A percentile compares a stretch with the other conserved stretches of the same genome.
phyloP scores from a whole-genome alignment of 176 grass and related monocot species.

The Carex parvula region DNA sequence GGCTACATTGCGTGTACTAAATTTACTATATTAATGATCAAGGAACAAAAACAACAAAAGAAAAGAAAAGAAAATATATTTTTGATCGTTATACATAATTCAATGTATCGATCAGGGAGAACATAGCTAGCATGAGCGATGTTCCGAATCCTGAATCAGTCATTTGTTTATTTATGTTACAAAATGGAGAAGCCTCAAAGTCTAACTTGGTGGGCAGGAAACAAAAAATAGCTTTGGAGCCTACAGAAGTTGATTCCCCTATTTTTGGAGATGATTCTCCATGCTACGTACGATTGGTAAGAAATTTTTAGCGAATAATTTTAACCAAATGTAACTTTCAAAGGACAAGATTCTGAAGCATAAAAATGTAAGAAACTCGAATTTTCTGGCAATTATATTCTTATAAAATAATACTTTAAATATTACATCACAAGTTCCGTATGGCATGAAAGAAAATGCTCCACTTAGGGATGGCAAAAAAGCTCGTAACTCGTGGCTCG shows the following conservation, averaged over 20 bases:
- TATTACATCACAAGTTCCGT: neutral
- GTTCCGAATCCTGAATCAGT: neutral
- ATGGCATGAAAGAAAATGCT: neutral
- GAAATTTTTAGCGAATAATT: neutral
- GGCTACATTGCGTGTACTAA: neutral
- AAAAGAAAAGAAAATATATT: neutral
- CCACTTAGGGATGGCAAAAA: no score
- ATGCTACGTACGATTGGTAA: neutral
- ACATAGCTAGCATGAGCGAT: neutral
- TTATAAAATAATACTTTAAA: neutral
- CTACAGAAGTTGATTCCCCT: neutral
- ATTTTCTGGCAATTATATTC: neutral
- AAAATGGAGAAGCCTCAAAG: neutral
- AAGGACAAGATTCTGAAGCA: neutral
- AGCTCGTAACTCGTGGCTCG: no score
- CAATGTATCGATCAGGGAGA: neutral
- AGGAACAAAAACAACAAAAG: neutral
- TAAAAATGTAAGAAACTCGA: neutral
- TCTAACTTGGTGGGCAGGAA: neutral
- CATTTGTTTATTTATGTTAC: neutral
- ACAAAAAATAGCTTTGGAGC: neutral
- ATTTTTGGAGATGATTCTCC: neutral
- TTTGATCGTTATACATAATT: neutral
- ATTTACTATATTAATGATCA: neutral
- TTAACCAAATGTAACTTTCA: neutral